Base-by-base conservation (phyloP, 805 yeast genomes). In the Nematodospora valgi region DNA sequence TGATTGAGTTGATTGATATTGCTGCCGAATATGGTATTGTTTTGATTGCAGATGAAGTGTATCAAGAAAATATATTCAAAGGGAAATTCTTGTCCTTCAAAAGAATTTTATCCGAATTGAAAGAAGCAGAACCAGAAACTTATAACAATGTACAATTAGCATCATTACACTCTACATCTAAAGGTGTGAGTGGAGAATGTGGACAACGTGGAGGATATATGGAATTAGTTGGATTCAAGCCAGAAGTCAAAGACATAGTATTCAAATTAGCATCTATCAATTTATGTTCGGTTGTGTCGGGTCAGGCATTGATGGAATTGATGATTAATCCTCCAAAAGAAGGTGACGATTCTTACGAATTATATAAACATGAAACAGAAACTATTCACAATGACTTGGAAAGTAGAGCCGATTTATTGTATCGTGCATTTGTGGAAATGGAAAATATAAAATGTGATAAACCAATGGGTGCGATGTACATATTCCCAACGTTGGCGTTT, bases 141-240 rank as follows among this genome's bases (percentile, higher is more conserved):
- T 91, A 78, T 58, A 73, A 74, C 32, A 68, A 78, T 41, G 91
- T 93, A 25, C 95, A 87, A 57, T 72, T 93, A 39, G 97, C 94
- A 2, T 89, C 98, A 2, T 68, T 93, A 48, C 98, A 93, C 61
- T 88, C 98, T n/a, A 87, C 95, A 27, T 91, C 98, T 9, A 93
- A 93, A 63, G 99, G 99, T 59, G 87, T 88, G 48, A 76, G 87
- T 44, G 99, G 98, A 44, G 99, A 93, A 64, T 93, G 99, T 73
- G 99, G 99, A 41, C 98, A 93, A 68, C 80, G 99, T 64, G 99
- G 98, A 51, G 99, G 99, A 5, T 93, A 89, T 69, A 85, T 93
- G 93, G 99, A 93, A 62, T 64, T 89, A 6, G 74, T 82, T 8
- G 96, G 96, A 1, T 85, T 93, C 62, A 66, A 73, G 10, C 70